phyloP scores from a whole-genome alignment of 768 basidiomycete species.

The Kwoniella europaea region DNA sequence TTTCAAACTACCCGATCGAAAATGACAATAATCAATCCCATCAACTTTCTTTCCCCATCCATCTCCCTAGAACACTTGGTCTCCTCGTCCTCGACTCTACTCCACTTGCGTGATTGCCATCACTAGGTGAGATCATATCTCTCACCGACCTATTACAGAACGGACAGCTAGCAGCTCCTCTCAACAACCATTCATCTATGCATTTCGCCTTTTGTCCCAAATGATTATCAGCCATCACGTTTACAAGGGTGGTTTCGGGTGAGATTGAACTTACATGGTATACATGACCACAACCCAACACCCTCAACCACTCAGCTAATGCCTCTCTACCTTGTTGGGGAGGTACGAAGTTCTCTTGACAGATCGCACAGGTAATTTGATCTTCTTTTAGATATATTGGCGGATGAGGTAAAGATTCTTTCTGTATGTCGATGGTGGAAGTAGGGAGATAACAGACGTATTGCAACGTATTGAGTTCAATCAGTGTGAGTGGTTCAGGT shows the following conservation, averaged over 20 bases:
- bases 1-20: too few relatives aligned
- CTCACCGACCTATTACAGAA: constrained; percentile 70
- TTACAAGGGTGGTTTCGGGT: neutral
- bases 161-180: constrained; percentile 85
- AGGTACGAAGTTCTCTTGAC: constrained; percentile 37
- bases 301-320: constrained; percentile 67
- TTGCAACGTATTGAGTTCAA: constrained; percentile 32
- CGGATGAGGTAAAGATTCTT: constrained; percentile 27
- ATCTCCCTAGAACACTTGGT: neutral
- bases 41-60: constrained; percentile 2
- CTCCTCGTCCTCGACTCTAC: neutral
- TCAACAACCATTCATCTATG: constrained; percentile 84
- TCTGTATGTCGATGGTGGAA: neutral
- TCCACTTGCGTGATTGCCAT: neutral
- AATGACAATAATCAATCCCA: neutral
- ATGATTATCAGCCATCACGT: too few relatives aligned
- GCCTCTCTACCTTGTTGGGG: constrained; percentile 30
- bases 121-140: neutral
- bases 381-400: constrained; percentile 25
- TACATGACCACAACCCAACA: constrained; percentile 80
- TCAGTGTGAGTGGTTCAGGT: constrained; percentile 26
- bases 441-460: constrained; percentile 37
- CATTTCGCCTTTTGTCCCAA: constrained; percentile 60
- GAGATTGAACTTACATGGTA: constrained; percentile 72
- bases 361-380: constrained; percentile 44